Base-by-base conservation (phyloP, 164 flowering plant genomes). In the Cinnamomum micranthum region DNA sequence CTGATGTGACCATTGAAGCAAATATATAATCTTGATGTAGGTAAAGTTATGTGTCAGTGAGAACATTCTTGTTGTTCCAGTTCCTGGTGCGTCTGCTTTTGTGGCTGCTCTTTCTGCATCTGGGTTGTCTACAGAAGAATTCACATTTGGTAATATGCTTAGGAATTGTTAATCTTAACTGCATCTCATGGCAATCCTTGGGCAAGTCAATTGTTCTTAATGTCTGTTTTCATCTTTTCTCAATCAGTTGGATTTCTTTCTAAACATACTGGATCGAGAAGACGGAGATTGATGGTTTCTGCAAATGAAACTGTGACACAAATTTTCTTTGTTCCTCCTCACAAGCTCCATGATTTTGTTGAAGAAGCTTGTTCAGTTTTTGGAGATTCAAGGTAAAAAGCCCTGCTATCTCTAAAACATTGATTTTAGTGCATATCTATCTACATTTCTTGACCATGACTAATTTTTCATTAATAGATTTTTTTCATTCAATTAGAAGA, bases 311-410 rank as follows among this genome's bases (percentile, higher is more conserved):
- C 83, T 69, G 87, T 87, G 50, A 90, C 97, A 20, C 98, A 95
- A 82, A 89, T 95, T 75, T 95, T 95, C 81, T 95, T 85, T 90
- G 95, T 95, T 80, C 97, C 98, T 51, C 98, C 98, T 2, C 99
- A 95, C 85, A 91, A 91, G 80, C 90, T 95, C 78, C 81, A 28
- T 68, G 93, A 87, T 71, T 92, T 91, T 83, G 89, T 95, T 74
- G 95, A 90, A 73, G 99, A 95, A 77, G 72, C 90, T 55, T 83
- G 84, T 60, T 69, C 82, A 65, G 33, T 83, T 58, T 95, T 93
- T 80, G 81, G 88, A 76, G 87, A 82, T 22, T 82, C 87, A 55
- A 90, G 98, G 98, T 91, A 77, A 74, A 47, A 47, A 25, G 19
- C 17, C 15, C 2, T 25, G 9, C 10, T 6, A 31, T 24, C 67